These are phyloP conservation scores for Aureobasidium sp. DNA, from an alignment of 2,329 filamentous ascomycete genomes.

Conservation along the genomic window DNA sequence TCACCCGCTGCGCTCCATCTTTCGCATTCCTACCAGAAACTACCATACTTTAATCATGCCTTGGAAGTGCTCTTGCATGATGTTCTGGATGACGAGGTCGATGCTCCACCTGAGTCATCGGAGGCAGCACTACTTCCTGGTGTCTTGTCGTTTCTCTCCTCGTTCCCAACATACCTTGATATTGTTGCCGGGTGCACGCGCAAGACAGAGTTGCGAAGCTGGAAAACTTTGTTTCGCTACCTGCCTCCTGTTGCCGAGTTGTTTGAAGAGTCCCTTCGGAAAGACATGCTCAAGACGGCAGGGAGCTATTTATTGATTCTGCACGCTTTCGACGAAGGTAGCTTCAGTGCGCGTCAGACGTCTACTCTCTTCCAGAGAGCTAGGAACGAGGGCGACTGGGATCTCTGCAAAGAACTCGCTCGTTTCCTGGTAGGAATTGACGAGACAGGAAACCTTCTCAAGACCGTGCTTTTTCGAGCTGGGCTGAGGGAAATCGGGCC, in stretches of 20 bases:
- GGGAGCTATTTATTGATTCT: constrained; percentile 93
- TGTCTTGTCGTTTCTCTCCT: constrained; percentile 47
- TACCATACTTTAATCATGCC: constrained; percentile 89
- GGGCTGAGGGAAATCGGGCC: constrained; percentile 10
- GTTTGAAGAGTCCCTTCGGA: constrained; percentile 83
- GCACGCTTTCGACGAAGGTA: constrained; percentile 58
- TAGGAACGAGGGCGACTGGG: constrained; percentile 83
- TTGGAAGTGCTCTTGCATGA: constrained; percentile 88
- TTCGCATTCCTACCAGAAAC: constrained; percentile 74
- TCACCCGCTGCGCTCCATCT: constrained; percentile 74
- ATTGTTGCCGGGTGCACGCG: constrained; percentile 95
- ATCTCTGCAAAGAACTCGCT: constrained; percentile 88
- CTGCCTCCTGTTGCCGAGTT: constrained; percentile 83
- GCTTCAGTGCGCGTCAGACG: constrained; percentile 55
- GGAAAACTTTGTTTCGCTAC: constrained; percentile 88
- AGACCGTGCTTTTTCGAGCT: constrained; percentile 53
- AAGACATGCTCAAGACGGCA: constrained; percentile 85
- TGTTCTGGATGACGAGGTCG: constrained; percentile 90
- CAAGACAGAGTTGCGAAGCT: constrained; percentile 92
- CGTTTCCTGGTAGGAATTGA: constrained; percentile 93
- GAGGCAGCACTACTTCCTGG: constrained; percentile 45
- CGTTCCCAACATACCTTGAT: constrained; percentile 73
- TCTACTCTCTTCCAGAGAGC: constrained; percentile 75
- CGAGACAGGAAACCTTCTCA: constrained; percentile 71
- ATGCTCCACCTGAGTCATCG: constrained; percentile 44